Evolutionary conservation across 306 rosid genomes (phyloP).

Genomic region (Parietaria judaica): DNA sequence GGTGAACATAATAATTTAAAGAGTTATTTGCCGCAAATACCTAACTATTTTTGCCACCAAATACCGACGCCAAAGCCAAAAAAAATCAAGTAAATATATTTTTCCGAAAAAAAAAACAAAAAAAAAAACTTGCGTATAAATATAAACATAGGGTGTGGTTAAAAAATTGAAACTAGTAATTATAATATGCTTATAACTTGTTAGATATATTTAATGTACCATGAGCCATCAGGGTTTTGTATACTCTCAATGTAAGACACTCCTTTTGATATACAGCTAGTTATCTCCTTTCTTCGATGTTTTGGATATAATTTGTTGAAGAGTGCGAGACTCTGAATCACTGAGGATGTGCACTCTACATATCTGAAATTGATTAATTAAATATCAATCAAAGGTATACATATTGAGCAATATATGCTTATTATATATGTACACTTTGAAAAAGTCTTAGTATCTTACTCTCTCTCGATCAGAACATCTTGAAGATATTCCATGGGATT

Average conservation of each 20-base stretch:
- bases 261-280: conserved; percentile 35
- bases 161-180: too few species aligned
- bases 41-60: too few species aligned
- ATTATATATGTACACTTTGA: neutral
- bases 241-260: conserved; percentile 29
- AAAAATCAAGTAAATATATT: too few species aligned
- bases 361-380: conserved; percentile 22
- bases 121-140: too few species aligned
- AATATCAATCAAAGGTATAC: too few species aligned
- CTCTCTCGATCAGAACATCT: conserved; percentile 44
- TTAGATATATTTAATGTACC: conserved; percentile 30
- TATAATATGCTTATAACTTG: too few species aligned
- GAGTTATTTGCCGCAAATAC: too few species aligned
- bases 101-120: too few species aligned
- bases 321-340: conserved; percentile 37
- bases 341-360: conserved; percentile 62
- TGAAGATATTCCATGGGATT: conserved; percentile 53
- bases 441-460: conserved; percentile 27
- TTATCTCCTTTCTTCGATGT: conserved; percentile 52
- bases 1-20: too few species aligned
- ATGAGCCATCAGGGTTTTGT: conserved; percentile 65
- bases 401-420: neutral
- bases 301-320: conserved; percentile 49
- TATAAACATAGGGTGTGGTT: too few species aligned
- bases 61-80: too few species aligned